Base-by-base conservation (phyloP, 371 early-diverging fungal genomes). In the Zancudomyces culisetae region DNA sequence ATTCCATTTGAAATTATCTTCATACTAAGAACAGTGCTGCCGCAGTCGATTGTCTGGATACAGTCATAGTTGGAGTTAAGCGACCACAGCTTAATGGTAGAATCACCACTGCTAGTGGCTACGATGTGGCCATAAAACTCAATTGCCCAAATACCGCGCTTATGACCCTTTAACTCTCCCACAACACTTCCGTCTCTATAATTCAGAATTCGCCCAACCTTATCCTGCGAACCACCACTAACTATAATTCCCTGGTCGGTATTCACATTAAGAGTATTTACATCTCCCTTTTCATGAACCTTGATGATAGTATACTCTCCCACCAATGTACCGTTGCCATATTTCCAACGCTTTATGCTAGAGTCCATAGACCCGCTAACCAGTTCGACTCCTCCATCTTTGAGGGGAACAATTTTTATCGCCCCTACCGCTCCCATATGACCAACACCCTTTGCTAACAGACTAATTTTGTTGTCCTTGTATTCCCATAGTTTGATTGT, bases 241-340 rank as follows among this genome's bases (percentile, higher is more conserved):
- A 92, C 97, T 72, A 98, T 88, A 15, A 86, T 59, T 49, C 80
- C 77, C 63, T 92, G 89, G 67, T 90, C 91, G 2, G 92, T 92
- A 2, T 94, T 78, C 26, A 98, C 74, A 27, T 85, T 76, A 26
- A 99, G 75, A 1, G 89, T 74, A 61, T 98, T 95, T 62, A 99
- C 92, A 62, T 97, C 97, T n/a, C n/a, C n/a, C 70, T 91, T 93
- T 27, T 92, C 97, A 69, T 99, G 99, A 0, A 92, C 94, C 60
- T 81, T 82, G 66, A 88, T 76, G 21, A 92, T 96, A 60, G 78
- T 94, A 28, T 75, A 62, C 0, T 92, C 72, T 51, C 74, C 78
- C 10, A 57, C 2, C 22, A 30, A 42, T 27, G 43, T 49, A 21
- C 61, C 50, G 0, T 57, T 54, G 22, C 45, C 21, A 45, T 63